Evolutionary conservation across 2,329 filamentous ascomycete species (phyloP).

Genomic region (Spiromastix sp.): DNA sequence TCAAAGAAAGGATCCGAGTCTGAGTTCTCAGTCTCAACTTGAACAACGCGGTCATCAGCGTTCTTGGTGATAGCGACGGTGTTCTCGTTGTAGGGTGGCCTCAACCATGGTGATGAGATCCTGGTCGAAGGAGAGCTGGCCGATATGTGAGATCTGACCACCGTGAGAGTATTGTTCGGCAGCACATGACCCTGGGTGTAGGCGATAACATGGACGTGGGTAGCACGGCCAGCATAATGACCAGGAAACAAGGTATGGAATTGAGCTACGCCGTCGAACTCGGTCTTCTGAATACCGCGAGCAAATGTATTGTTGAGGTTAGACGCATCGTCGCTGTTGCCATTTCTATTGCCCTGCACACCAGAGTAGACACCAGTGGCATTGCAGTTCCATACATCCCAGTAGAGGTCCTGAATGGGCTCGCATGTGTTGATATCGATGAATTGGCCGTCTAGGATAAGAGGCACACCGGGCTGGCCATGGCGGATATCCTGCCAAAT

Average conservation of each 20-base stretch:
- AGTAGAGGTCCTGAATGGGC: slow-evolving; percentile 26
- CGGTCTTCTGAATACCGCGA: slow-evolving; percentile 39
- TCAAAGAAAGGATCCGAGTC: slow-evolving; percentile 44
- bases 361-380: slow-evolving; percentile 37
- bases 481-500: neutral
- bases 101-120: neutral
- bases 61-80: neutral
- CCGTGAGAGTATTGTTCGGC: slow-evolving; percentile 36
- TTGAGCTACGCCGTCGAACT: slow-evolving; percentile 37
- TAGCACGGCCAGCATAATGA: slow-evolving; percentile 38
- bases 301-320: slow-evolving; percentile 27
- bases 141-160: slow-evolving; percentile 30
- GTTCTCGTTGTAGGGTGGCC: neutral
- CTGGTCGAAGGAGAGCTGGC: neutral
- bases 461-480: neutral
- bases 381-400: slow-evolving; percentile 41
- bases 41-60: slow-evolving; percentile 31
- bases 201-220: slow-evolving; percentile 41
- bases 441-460: slow-evolving; percentile 24
- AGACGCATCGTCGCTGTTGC: no score
- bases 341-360: no score
- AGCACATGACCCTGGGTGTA: slow-evolving; percentile 29
- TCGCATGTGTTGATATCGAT: slow-evolving; percentile 38
- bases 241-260: slow-evolving; percentile 40
- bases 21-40: slow-evolving; percentile 30